Base-by-base conservation (phyloP, 2,329 filamentous ascomycete genomes). In the Dactylonectria macrodidyma region DNA sequence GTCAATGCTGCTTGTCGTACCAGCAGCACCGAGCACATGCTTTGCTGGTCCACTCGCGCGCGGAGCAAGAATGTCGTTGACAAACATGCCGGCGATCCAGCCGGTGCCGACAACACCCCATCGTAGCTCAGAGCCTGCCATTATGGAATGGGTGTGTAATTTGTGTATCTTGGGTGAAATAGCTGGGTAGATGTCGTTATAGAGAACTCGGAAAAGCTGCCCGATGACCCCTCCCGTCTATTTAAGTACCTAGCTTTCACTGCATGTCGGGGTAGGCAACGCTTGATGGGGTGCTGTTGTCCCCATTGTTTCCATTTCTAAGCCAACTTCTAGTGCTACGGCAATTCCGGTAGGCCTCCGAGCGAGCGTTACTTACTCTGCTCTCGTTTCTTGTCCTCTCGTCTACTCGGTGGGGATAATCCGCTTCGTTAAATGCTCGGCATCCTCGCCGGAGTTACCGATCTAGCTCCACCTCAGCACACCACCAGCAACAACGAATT, bases 51-150 rank as follows among this genome's bases (percentile, higher is more conserved):
- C 50, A 3, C 50, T 51, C 4, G 56, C 30, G 5, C 62, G 56
- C 14, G 62, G 56, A 10, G 62, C 56, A 10, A 65, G 56, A 50
- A 65, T 65, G 16, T 60, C 62, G 16, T 56, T 54, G 2, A 65
- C 56, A 46, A 65, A 65, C 56, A 65, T 59, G 34, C 38, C 46
- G 50, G 41, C 62, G 19, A 65, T 65, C 62, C 62, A 65, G 56
- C 62, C 62, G 19, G 62, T 59, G 56, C 62, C 62, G 2, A 60
- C 47, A 24, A 65, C 50, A 2, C 62, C 62, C 62, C 56, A 65
- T 59, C 62, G 62, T 3, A 65, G 7, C 50, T 64, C 24, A 38
- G 41, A 6, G 30, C 26, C 50, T 36, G 62, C 38, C 62, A 65
- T 65, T 10, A 14, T 65, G 26, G 38, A 34, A 12, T 3, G 10